Percentiles rank a stretch among this genome's conserved stretches.
Conservation (phyloP, 2,329 filamentous ascomycete genomes). For the Fusarium sarcochroum region DNA sequence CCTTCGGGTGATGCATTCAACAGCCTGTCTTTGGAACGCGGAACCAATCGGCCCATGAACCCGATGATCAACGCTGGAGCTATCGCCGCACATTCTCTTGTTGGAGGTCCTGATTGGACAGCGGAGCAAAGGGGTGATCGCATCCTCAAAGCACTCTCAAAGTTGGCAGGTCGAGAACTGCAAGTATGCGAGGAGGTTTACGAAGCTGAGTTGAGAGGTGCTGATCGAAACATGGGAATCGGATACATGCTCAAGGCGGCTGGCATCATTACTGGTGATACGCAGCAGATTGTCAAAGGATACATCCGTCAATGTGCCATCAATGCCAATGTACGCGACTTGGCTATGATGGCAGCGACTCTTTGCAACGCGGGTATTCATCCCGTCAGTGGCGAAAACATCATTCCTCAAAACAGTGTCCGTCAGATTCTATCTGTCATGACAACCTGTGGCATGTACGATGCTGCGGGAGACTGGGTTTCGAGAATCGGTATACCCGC, state of each 20-base stretch:
- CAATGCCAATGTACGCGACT: conserved; percentile 58
- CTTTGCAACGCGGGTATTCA: conserved; percentile 56
- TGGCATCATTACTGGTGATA: conserved; percentile 54
- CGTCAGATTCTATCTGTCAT: conserved; percentile 58
- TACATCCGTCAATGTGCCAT: conserved; percentile 59
- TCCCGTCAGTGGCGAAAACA: conserved; percentile 51
- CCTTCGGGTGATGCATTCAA: conserved; percentile 58
- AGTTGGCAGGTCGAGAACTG: conserved; percentile 54
- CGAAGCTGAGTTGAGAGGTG: conserved; percentile 54
- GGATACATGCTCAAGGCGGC: conserved; percentile 59
- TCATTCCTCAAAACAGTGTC: conserved; percentile 55
- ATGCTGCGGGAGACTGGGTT: conserved; percentile 58
- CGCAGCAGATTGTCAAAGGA: conserved; percentile 54
- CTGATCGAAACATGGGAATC: conserved; percentile 54
- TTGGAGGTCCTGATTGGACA: conserved; percentile 50
- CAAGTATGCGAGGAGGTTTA: conserved; percentile 57
- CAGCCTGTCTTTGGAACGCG: conserved; percentile 50
- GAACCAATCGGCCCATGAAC: conserved; percentile 53
- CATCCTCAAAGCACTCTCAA: conserved; percentile 53
- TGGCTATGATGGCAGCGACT: conserved; percentile 58
- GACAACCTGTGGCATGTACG: conserved; percentile 60
- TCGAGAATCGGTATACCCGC: conserved; percentile 57
- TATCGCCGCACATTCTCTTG: conserved; percentile 53
- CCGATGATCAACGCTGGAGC: conserved; percentile 56
- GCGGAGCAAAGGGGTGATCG: conserved; percentile 54